These are phyloP conservation scores for Alternaria solani DNA, from an alignment of 2,329 filamentous ascomycete genomes.

Conservation along the genomic window DNA sequence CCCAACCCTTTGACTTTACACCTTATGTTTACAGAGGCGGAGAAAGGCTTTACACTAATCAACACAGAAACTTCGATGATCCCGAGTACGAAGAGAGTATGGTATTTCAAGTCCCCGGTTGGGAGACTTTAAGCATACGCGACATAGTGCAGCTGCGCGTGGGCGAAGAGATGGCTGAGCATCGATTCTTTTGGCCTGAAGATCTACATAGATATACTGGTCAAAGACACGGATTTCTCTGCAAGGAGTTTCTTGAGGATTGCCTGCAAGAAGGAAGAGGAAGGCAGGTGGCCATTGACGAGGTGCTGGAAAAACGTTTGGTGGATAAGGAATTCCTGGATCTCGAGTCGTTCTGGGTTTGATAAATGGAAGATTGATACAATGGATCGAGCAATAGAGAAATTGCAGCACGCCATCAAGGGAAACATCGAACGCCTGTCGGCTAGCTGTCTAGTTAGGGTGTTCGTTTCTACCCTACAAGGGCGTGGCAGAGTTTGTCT, in stretches of 20 bases:
- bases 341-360: not conserved
- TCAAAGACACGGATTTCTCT: not conserved
- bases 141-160: not conserved
- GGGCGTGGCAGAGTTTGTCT: too few species aligned
- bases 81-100: too few species aligned
- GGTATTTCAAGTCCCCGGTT: not conserved
- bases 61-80: too few species aligned
- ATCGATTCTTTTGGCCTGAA: fast-evolving
- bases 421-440: too few species aligned
- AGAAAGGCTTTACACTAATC: not conserved
- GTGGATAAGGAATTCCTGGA: not conserved
- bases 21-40: not conserved
- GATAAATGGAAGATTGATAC: not conserved
- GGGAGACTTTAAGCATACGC: not conserved
- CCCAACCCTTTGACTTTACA: not conserved
- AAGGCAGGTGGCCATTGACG: not conserved
- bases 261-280: not conserved
- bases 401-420: too few species aligned
- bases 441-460: too few species aligned
- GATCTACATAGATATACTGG: not conserved
- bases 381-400: too few species aligned
- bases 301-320: not conserved
- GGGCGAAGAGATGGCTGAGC: not conserved
- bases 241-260: not conserved
- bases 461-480: too few species aligned